Conservation (phyloP, 2,329 filamentous ascomycete species). For the Malbranchea cinnamomea region DNA sequence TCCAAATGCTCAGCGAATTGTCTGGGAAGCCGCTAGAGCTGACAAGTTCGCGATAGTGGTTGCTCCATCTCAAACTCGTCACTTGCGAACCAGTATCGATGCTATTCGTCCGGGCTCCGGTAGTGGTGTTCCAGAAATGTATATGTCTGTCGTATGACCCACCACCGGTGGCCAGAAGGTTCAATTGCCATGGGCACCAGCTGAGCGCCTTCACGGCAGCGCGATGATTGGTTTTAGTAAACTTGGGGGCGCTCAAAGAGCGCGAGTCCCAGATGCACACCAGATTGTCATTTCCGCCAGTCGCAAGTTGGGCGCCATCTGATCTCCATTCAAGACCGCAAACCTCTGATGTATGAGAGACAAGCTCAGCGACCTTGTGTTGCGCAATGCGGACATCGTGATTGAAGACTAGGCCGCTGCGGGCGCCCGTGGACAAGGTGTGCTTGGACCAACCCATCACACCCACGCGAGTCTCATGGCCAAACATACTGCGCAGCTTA, state of each 20-base stretch:
- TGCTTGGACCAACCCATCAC: conserved; percentile 99
- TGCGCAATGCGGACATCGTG: conserved; percentile 95
- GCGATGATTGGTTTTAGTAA: conserved; percentile 99
- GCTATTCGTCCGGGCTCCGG: conserved; percentile 93
- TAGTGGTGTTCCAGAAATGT: conserved; percentile 99
- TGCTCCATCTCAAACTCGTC: conserved; percentile 90
- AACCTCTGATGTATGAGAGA: conserved; percentile 93
- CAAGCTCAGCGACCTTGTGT: conserved; percentile 95
- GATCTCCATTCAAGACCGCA: conserved; percentile 96
- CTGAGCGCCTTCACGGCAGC: conserved; percentile 95
- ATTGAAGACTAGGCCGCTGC: conserved; percentile 92
- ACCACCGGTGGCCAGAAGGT: conserved; percentile 89
- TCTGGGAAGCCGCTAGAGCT: conserved; percentile 97
- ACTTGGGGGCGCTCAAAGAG: conserved; percentile 84
- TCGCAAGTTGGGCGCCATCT: conserved; percentile 91
- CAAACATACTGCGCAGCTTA: conserved; percentile 97
- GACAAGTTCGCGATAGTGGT: conserved; percentile 93
- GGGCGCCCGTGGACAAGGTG: conserved; percentile 82
- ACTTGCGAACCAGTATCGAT: conserved; percentile 98
- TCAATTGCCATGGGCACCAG: conserved; percentile 98
- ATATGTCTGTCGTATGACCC: conserved; percentile 96
- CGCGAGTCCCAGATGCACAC: conserved; percentile 99
- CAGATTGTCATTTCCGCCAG: conserved; percentile 95
- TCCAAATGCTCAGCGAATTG: conserved; percentile 98
- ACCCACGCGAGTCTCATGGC: conserved; percentile 88